Evolutionary conservation across 768 basidiomycete genomes (phyloP), one percentile per base, ranked within the genome.

Genomic region (Pulveroboletus ravenelii): DNA sequence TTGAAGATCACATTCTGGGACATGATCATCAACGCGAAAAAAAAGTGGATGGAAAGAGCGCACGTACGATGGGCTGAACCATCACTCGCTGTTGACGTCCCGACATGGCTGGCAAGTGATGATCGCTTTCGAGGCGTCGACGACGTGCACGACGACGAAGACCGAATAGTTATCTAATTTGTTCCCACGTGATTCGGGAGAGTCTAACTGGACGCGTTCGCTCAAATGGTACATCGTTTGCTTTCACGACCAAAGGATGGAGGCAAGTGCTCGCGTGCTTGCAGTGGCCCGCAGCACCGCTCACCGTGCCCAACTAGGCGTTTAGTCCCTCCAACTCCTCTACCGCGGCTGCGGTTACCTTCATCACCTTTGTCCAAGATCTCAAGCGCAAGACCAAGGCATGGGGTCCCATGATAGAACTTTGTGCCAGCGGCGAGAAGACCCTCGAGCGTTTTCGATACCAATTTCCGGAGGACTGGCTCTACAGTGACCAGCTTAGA

Each of bases 301-400:
- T 62, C 41, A 64, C 43, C 35, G 32, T 31, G 40, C n/a, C 17
- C 32, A 30, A 13, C 3, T 42, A 85, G 84, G 79, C 73, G 51
- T 82, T 89, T 63, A 80, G 83, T 72, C 79, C 86, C 70, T 78
- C 81, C 66, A 89, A 86, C 64, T 90, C 90, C 31, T 95, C 95
- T 55, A 99, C 96, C 70, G 94, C 95, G 41, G 93, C 94, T 45
- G 93, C 96, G 69, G 96, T 99, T 58, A 89, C 91, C 2, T 96
- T 99, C 71, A 99, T 99, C 71, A 99, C 96, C 23, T 98, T 97
- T 65, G 95, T 99, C 3, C 96, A 99, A 71, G 96, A 98, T 77
- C 80, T 98, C 60, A 98, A 98, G 75, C 87, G 88, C 66, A 96
- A 94, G 76, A 91, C 92, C 49, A 89, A 90, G 73, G 78, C 87